Evolutionary conservation across 148 eudicot species (phyloP), one percentile per base, ranked within the genome.

Genomic region (Cornus kousa): DNA sequence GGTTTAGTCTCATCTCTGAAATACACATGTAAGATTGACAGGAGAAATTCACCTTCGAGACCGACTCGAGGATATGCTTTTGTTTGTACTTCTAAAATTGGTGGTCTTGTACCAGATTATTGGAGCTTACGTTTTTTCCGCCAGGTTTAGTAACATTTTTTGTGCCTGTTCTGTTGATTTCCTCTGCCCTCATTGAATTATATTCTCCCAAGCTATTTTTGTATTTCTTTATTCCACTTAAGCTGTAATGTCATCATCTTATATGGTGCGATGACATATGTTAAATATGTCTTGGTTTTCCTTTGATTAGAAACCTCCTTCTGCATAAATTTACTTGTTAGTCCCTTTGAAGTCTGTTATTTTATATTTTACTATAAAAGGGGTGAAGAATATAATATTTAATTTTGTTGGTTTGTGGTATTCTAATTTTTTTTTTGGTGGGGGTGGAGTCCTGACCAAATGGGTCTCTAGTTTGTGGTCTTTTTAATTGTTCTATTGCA

Each of bases 1-100:
- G 83, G 87, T 82, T 89, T 96, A 74, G 75, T 92, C 69, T 96
- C 99, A 6, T 89, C 92, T 67, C 72, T 96, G 78, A 96, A 92
- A 86, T 92, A 96, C 82, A 91, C 92, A 39, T 96, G 76, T 72
- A 96, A 89, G 80, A 75, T 92, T 79, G 99, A 96, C 80, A 81
- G 74, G 76, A 92, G 98, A 86, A 86, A 96, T 86, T 94, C 97
- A 53, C 74, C 86, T 67, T 46, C 90, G 73, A 92, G 99, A 86
- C 99, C 99, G 64, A 96, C 98, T 75, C 85, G 83, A 77, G 99
- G 99, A 77, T 89, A 91, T 90, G 97, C 94, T 81, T 92, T 88
- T 83, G 83, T 87, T 83, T 91, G 92, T 67, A 86, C 92, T 71
- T 85, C 99, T 69, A 88, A 90, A 71, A 77, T 91, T 76, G 90